Conservation (phyloP, 371 early-diverging fungal genomes). For the Rhizopus microsporus region DNA sequence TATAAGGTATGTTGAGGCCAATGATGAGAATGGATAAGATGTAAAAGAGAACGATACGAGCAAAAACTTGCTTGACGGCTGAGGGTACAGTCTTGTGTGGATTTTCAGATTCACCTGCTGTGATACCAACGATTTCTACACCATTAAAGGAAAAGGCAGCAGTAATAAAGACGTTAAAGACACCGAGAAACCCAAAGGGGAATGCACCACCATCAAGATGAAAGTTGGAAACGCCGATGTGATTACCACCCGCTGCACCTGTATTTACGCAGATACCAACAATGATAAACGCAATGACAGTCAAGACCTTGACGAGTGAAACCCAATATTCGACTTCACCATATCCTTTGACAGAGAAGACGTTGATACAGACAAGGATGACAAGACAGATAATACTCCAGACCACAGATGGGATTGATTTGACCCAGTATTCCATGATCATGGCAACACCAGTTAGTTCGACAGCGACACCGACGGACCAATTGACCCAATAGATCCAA, state of each 20-base stretch:
- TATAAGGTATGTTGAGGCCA: constrained; percentile 71
- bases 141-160: constrained; percentile 89
- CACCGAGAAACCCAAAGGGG: constrained; percentile 71
- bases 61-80: constrained; percentile 75
- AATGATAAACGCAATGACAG: constrained; percentile 71
- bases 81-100: constrained; percentile 74
- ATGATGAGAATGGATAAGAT: constrained; percentile 73
- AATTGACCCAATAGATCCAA: constrained; percentile 82
- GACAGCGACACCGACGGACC: constrained; percentile 82
- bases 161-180: constrained; percentile 70
- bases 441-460: constrained; percentile 81
- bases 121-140: constrained; percentile 76
- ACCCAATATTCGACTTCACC: constrained; percentile 72
- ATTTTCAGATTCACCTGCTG: constrained; percentile 74
- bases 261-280: constrained; percentile 76
- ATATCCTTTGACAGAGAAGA: constrained; percentile 68
- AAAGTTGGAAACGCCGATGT: constrained; percentile 67
- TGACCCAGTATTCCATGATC: constrained; percentile 81
- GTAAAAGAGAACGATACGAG: constrained; percentile 77
- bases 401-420: constrained; percentile 54
- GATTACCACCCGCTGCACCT: constrained; percentile 45
- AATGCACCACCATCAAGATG: constrained; percentile 73
- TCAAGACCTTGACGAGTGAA: constrained; percentile 56
- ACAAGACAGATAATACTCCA: constrained; percentile 65
- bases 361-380: constrained; percentile 62